Conservation (phyloP, 192 early-diverging fungal genomes). For the Coemansia sp. region DNA sequence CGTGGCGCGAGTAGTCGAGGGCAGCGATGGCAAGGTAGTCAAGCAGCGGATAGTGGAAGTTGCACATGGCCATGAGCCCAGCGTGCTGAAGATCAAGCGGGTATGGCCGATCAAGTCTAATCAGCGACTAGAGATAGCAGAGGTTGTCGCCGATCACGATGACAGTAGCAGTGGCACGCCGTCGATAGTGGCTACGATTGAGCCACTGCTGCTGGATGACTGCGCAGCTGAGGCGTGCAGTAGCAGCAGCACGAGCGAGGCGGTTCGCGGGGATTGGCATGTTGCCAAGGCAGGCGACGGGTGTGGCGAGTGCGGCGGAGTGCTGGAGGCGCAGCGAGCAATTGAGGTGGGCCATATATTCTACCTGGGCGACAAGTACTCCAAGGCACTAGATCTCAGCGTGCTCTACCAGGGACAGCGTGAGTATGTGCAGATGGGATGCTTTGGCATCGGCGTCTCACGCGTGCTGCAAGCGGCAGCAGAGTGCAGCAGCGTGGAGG, state of each 20-base stretch:
- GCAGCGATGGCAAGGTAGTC: not conserved
- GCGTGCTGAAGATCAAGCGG: conserved; percentile 33
- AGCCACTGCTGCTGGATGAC: not conserved
- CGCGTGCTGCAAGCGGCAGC: conserved; percentile 78
- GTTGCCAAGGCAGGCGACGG: conserved; percentile 31
- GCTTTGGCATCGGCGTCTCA: conserved; percentile 87
- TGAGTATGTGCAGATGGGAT: conserved; percentile 78
- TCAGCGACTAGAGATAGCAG: conserved; percentile 8
- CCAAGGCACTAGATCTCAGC: conserved; percentile 62
- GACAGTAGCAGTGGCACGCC: not conserved
- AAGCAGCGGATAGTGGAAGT: conserved; percentile 12
- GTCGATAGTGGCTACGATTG: not conserved
- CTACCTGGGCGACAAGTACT: conserved; percentile 87
- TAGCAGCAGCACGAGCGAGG: not conserved
- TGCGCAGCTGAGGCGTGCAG: not conserved
- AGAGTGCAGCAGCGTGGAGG: conserved; percentile 62
- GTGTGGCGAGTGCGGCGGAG: conserved; percentile 16
- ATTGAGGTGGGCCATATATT: conserved; percentile 92
- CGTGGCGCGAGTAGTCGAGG: not conserved
- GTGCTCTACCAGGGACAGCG: conserved; percentile 43
- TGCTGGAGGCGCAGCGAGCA: conserved; percentile 35
- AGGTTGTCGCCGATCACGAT: not conserved
- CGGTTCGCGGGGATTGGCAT: conserved; percentile 34
- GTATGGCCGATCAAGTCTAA: conserved; percentile 11
- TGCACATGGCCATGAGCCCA: conserved; percentile 19